Evolutionary conservation across 805 yeast species (phyloP).

Genomic region (Starmerella potacharoeniae): DNA sequence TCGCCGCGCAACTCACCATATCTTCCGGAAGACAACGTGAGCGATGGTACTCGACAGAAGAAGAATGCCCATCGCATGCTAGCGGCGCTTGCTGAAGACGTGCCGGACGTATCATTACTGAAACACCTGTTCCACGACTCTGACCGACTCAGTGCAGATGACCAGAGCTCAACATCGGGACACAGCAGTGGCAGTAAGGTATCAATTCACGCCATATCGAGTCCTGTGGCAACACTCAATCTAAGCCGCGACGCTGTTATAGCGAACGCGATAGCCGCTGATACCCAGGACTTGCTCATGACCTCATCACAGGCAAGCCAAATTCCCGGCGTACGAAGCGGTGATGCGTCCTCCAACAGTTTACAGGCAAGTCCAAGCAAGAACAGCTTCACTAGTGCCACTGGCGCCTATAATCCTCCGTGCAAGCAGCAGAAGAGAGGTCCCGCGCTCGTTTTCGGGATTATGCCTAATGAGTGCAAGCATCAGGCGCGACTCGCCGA

Average conservation of each 20-base stretch:
- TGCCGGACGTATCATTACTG: background rate
- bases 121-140: background rate
- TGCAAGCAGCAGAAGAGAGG: background rate
- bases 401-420: too few species aligned
- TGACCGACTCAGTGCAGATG: background rate
- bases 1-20: background rate
- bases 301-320: background rate
- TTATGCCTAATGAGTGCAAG: conserved; percentile 6
- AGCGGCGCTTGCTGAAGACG: background rate
- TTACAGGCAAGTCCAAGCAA: too few species aligned
- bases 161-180: background rate
- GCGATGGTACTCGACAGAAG: background rate
- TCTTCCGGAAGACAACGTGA: background rate
- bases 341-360: background rate
- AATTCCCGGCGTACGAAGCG: background rate
- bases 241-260: background rate
- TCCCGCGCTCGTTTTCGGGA: conserved; percentile 6
- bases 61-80: background rate
- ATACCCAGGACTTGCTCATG: background rate
- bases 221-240: background rate
- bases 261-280: background rate
- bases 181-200: background rate
- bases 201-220: background rate
- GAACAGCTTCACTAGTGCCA: too few species aligned
- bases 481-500: conserved; percentile 54